Percentiles rank a stretch among this genome's conserved stretches.
Evolutionary conservation across 345 rosid species (phyloP).

Genomic region (Eucalyptus cloeziana): DNA sequence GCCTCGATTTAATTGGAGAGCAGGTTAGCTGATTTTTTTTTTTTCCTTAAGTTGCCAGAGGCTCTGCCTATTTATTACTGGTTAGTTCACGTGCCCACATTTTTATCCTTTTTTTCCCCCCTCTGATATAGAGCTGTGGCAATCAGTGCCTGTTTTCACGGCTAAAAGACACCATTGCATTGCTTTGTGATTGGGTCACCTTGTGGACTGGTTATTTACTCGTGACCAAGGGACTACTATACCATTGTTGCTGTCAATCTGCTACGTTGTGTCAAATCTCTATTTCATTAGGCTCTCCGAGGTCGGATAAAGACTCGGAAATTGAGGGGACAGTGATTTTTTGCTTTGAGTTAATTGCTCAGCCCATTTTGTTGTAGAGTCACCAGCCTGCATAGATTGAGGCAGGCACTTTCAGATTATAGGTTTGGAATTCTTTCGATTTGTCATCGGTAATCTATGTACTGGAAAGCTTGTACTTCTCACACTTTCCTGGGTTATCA

Average conservation of each 20-base stretch:
- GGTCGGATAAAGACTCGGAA: background rate
- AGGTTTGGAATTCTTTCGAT: background rate
- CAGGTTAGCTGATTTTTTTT: slow-evolving; percentile 43
- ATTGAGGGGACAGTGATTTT: background rate
- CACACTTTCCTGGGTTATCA: background rate
- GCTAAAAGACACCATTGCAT: background rate
- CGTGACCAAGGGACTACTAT: background rate
- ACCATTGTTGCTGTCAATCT: background rate
- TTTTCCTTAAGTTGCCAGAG: background rate
- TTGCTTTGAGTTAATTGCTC: background rate
- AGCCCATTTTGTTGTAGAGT: background rate
- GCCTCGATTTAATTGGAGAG: slow-evolving; percentile 90
- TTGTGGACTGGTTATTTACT: background rate
- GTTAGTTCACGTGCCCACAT: background rate
- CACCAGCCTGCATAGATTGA: background rate
- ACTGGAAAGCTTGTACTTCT: background rate
- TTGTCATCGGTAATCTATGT: background rate
- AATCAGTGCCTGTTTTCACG: background rate
- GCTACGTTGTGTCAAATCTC: background rate
- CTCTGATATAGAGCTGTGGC: background rate
- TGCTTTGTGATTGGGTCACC: background rate
- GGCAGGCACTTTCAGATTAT: background rate
- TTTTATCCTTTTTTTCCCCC: background rate
- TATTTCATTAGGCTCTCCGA: background rate
- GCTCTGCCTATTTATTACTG: background rate